Base-by-base conservation (phyloP, 306 rosid genomes). In the Carpinus fangiana region DNA sequence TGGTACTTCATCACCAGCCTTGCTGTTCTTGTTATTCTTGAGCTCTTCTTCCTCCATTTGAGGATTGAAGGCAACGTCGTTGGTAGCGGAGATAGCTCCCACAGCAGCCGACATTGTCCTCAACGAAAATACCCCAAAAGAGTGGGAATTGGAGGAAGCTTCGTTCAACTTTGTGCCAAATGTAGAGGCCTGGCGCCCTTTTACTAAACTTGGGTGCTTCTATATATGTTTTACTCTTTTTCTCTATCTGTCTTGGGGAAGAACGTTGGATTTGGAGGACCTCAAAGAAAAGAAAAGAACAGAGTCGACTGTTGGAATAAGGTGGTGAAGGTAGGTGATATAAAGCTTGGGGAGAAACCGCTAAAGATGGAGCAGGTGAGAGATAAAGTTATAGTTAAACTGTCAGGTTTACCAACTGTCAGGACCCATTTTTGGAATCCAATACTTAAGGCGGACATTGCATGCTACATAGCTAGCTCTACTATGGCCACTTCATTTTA, bases 51-150 rank as follows among this genome's bases (percentile, higher is more conserved):
- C 92, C 60, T 82, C 84, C 79, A 74, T 77, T 78, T 75, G 85
- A 80, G 82, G 70, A 74, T 56, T 83, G 75, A 86, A 88, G 54
- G 83, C 26, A 68, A 75, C 82, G 55, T 87, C 90, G 76, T 85
- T 88, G 67, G 89, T 79, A 47, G 93, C 46, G 8, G 97, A 86
- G 59, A 88, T 80, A 76, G 94, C 86, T 73, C 90, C 84, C 41
- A 88, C 77, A 46, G 86, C 88, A 34, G 94, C 89, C 82, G 91
- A 88, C 97, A 91, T 73, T 83, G 54, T 75, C 61, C 34, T 36
- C 9, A 72, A 70, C 59, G 57, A 76, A 79, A 73, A 18, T 3
- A 36, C 18, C 28, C 73, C 3, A 20, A 45, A 46, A 36, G 48
- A 57, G 72, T 59, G 48, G 56, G 34, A 18, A 41, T 16, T 53